phyloP scores from a whole-genome alignment of 495 filamentous ascomycete species.

The Glonium stellatum region DNA sequence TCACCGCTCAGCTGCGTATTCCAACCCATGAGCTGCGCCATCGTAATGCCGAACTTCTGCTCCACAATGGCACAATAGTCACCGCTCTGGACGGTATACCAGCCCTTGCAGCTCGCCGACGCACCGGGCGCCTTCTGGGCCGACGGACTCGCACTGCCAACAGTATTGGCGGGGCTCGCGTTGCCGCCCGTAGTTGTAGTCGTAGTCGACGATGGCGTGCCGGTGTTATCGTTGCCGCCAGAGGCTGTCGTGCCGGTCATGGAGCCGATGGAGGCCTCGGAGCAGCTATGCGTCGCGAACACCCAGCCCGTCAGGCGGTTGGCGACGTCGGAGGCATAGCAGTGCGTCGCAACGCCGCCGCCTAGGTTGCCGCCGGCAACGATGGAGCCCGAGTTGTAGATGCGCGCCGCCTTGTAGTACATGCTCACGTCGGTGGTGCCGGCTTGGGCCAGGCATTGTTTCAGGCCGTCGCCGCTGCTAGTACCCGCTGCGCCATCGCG shows the following conservation, averaged over 20 bases:
- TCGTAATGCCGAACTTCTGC: slow-evolving; percentile 1
- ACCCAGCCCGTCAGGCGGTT: slow-evolving; percentile 51
- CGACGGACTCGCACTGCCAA: background rate
- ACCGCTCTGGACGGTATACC: slow-evolving; percentile 21
- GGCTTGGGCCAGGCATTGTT: slow-evolving; percentile 33
- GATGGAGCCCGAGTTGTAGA: slow-evolving; percentile 54
- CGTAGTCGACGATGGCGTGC: too few species aligned
- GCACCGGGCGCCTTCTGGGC: slow-evolving; percentile 9
- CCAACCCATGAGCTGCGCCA: slow-evolving; percentile 2
- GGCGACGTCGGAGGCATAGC: slow-evolving; percentile 52
- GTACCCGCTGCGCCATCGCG: slow-evolving; percentile 42
- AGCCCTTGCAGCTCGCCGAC: slow-evolving; percentile 14
- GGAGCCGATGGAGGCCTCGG: slow-evolving; percentile 19
- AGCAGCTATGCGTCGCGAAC: slow-evolving; percentile 18
- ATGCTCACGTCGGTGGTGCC: slow-evolving; percentile 31
- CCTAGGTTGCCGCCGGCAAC: slow-evolving; percentile 43
- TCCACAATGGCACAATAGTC: slow-evolving; percentile 16
- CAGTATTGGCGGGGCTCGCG: background rate
- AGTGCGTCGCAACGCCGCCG: slow-evolving; percentile 46
- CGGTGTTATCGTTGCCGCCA: background rate
- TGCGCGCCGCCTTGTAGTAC: slow-evolving; percentile 47
- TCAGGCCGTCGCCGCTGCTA: slow-evolving; percentile 40
- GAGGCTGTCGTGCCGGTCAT: background rate
- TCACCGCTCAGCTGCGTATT: background rate
- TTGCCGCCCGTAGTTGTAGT: background rate